Base-by-base conservation (phyloP, 257 asterid genomes). In the Paulownia fortunei region DNA sequence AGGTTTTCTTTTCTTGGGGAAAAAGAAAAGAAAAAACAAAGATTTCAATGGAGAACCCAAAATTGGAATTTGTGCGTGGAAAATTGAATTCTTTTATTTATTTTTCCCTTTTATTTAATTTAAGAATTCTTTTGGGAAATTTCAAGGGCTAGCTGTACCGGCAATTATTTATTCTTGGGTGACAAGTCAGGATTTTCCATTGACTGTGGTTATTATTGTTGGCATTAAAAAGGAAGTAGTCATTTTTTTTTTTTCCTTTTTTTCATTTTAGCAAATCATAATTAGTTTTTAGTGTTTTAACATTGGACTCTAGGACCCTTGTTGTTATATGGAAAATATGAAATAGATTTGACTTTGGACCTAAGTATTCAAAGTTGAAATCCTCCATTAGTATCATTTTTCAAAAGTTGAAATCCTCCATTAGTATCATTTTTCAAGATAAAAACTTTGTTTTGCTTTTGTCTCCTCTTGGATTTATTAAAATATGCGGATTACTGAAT, bases 1-100 rank as follows among this genome's bases (percentile, higher is more conserved):
- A 54, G 61, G 64, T 46, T 88, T 80, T 49, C 2, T 6, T 84
- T 77, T 24, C 79, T 89, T 88, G 86, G 79, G 72, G 60, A 82
- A 87, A 63, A 73, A 82, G 85, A 86, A 81, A 77, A 26, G 37
- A 76, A 71, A 47, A 76, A 6, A 15, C 4, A 8, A 62, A 78
- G 34, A 18, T 24, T 26, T 59, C 42, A 56, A 60, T 36, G 34
- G 36, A 49, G 23, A 18, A 71, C 36, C 49, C 39, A 51, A 39
- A 15, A 71, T 10, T 16, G 19, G 30, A 41, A 30, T 16, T 19
- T 18, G 21, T 0, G 42, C 15, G 0, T 49, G 49, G 49, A n/a
- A 42, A 42, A 42, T 69, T 9, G 61, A 42, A 27, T 21, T 36
- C 6, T 74, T 32, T 27, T 36, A 5, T 13, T 16, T 5, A 5